A percentile compares a stretch with the other conserved stretches of the same genome.
Evolutionary conservation across 2,329 filamentous ascomycete species (phyloP).

Genomic region (Cercospora berteroae): DNA sequence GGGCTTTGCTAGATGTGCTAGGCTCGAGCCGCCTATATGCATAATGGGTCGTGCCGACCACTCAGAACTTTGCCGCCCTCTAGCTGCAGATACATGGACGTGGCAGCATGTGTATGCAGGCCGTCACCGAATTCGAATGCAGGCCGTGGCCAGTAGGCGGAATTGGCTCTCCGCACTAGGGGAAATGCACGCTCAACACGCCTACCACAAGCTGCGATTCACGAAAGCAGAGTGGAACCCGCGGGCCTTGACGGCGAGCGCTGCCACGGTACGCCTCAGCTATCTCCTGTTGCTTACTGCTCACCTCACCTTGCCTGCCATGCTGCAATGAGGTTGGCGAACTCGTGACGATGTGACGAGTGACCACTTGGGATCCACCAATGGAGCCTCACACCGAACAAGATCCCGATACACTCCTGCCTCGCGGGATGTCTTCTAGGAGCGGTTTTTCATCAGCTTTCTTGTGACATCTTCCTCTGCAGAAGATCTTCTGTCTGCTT

Average conservation of each 20-base stretch:
- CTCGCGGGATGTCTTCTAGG: conserved; percentile 9
- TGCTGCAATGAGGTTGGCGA: conserved; percentile 15
- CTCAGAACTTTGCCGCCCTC: conserved; percentile 20
- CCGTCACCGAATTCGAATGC: conserved; percentile 20
- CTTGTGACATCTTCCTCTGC: conserved; percentile 8
- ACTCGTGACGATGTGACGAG: conserved; percentile 12
- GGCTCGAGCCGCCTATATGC: conserved; percentile 10
- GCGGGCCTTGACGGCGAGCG: conserved; percentile 21
- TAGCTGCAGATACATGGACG: conserved; percentile 31
- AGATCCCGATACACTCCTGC: conserved; percentile 12
- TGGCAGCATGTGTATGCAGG: conserved; percentile 33
- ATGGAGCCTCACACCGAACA: conserved; percentile 24
- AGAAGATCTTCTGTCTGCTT: conserved; percentile 15
- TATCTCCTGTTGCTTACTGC: conserved; percentile 16
- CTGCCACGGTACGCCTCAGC: conserved; percentile 27
- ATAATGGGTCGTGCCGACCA: conserved; percentile 25
- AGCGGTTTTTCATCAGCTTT: conserved; percentile 13
- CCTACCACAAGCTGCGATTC: conserved; percentile 15
- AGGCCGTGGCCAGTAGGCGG: conserved; percentile 27
- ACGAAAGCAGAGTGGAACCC: conserved; percentile 8
- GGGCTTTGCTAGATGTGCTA: conserved; percentile 1
- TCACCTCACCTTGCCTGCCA: conserved; percentile 13
- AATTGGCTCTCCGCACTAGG: conserved; percentile 20
- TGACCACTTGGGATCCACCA: conserved; percentile 21
- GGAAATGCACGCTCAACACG: conserved; percentile 13